phyloP scores from a whole-genome alignment of 176 grass and related monocot genomes.

The Oryza coarctata region DNA sequence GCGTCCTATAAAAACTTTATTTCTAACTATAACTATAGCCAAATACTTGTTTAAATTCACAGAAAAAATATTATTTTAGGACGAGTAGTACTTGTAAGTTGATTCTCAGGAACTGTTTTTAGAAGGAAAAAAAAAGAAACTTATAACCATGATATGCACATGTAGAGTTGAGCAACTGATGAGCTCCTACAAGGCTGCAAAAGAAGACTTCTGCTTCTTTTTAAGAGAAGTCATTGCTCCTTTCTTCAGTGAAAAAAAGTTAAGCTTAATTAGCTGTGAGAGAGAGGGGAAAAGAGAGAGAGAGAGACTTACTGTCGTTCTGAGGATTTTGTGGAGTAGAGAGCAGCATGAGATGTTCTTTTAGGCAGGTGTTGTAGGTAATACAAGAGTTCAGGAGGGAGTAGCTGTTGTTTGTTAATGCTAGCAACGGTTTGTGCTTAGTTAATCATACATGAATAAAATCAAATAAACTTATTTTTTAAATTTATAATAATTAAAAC shows the following conservation, averaged over 20 bases:
- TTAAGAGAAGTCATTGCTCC: neutral
- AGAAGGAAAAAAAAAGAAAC: too few relatives aligned
- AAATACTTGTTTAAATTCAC: too few relatives aligned
- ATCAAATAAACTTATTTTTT: too few relatives aligned
- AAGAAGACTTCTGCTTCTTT: neutral
- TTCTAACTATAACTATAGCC: too few relatives aligned
- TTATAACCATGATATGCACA: neutral
- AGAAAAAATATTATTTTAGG: too few relatives aligned
- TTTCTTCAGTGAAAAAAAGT: neutral
- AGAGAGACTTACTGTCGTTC: too few relatives aligned
- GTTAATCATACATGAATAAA: too few relatives aligned
- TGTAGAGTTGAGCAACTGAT: neutral
- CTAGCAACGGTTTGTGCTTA: neutral
- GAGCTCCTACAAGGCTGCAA: neutral
- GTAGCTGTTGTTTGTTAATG: constrained; percentile 17
- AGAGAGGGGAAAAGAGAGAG: neutral
- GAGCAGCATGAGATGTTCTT: constrained; percentile 36
- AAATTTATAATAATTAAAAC: too few relatives aligned
- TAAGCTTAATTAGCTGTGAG: neutral
- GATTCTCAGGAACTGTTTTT: neutral
- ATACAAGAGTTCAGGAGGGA: neutral
- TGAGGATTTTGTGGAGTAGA: too few relatives aligned
- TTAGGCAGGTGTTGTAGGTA: neutral
- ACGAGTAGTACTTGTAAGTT: neutral
- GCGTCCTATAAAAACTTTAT: too few relatives aligned